These are phyloP conservation scores for Penicillium turbatum DNA, from an alignment of 495 filamentous ascomycete species.

Conservation along the genomic window DNA sequence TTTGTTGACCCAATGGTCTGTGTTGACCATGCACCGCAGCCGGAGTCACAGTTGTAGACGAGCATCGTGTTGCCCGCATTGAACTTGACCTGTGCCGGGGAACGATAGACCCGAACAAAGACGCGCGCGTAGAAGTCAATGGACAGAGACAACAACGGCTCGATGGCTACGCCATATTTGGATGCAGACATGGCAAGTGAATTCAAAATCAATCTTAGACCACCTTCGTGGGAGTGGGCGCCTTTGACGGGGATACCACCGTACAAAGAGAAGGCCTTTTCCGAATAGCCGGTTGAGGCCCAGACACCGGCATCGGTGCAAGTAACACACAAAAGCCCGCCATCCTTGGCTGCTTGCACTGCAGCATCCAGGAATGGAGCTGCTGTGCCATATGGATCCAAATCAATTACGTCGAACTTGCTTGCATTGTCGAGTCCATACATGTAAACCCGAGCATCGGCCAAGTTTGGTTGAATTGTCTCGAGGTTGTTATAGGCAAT, in stretches of 20 bases:
- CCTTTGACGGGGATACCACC: slow-evolving; percentile 85
- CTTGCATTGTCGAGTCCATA: slow-evolving; percentile 50
- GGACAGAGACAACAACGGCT: slow-evolving; percentile 85
- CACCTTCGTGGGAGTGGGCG: slow-evolving; percentile 79
- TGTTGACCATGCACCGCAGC: slow-evolving; percentile 82
- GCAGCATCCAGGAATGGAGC: slow-evolving; percentile 88
- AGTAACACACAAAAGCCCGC: slow-evolving; percentile 88
- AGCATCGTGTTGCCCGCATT: slow-evolving; percentile 86
- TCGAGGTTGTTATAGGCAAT: slow-evolving; percentile 73
- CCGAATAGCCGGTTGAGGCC: slow-evolving; percentile 86
- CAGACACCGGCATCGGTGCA: slow-evolving; percentile 94
- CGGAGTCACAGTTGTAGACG: slow-evolving; percentile 83
- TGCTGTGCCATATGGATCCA: slow-evolving; percentile 94
- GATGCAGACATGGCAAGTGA: slow-evolving; percentile 72
- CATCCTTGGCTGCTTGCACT: slow-evolving; percentile 75
- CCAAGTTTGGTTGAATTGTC: slow-evolving; percentile 63
- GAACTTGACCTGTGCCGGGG: slow-evolving; percentile 81
- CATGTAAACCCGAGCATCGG: slow-evolving; percentile 89
- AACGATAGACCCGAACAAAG: slow-evolving; percentile 77
- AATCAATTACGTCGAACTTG: slow-evolving; percentile 86
- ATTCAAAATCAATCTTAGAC: slow-evolving; percentile 79
- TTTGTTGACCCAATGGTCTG: slow-evolving; percentile 69
- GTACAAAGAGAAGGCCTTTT: slow-evolving; percentile 89
- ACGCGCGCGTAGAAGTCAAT: slow-evolving; percentile 94
- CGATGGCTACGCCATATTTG: slow-evolving; percentile 83